phyloP scores from a whole-genome alignment of 1,284 basidiomycete genomes.

The Trichosporon sp. region DNA sequence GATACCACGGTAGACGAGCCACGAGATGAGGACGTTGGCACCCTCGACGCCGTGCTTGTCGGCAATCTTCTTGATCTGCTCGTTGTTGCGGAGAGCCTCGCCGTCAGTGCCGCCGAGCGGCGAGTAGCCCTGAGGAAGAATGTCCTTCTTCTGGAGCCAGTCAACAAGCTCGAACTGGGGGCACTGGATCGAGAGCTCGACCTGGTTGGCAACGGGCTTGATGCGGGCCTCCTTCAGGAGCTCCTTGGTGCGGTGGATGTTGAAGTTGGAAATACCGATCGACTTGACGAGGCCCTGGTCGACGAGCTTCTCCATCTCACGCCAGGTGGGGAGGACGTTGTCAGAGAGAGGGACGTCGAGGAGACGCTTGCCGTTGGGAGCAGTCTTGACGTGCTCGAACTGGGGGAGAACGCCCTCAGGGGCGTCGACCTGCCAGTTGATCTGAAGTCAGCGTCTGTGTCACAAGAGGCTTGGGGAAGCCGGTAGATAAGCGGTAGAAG shows the following conservation, averaged over 20 bases:
- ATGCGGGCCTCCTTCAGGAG: conserved; percentile 63
- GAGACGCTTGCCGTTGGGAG: conserved; percentile 57
- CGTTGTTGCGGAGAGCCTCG: conserved; percentile 68
- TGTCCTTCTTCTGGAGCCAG: conserved; percentile 63
- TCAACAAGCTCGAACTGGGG: conserved; percentile 78
- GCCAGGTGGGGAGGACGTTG: conserved; percentile 69
- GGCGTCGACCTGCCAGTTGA: conserved; percentile 52
- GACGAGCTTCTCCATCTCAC: conserved; percentile 62
- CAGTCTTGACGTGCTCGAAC: conserved; percentile 46
- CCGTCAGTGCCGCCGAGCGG: conserved; percentile 71
- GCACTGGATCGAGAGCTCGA: conserved; percentile 79
- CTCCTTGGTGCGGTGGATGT: conserved; percentile 70
- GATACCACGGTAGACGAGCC: conserved; percentile 77
- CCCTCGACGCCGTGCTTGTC: conserved; percentile 69
- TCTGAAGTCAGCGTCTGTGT: conserved; percentile 33
- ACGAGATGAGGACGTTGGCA: conserved; percentile 76
- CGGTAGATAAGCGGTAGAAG: too few relatives aligned
- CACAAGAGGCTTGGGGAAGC: too few relatives aligned
- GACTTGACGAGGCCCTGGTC: conserved; percentile 62
- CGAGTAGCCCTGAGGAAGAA: conserved; percentile 76
- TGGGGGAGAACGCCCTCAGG: conserved; percentile 45
- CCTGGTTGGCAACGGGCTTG: conserved; percentile 68
- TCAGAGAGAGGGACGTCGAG: conserved; percentile 68
- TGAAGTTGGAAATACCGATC: conserved; percentile 71
- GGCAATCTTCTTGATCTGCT: conserved; percentile 65